Conservation (phyloP, 2,329 filamentous ascomycete genomes). For the Botrytis sinoallii region DNA sequence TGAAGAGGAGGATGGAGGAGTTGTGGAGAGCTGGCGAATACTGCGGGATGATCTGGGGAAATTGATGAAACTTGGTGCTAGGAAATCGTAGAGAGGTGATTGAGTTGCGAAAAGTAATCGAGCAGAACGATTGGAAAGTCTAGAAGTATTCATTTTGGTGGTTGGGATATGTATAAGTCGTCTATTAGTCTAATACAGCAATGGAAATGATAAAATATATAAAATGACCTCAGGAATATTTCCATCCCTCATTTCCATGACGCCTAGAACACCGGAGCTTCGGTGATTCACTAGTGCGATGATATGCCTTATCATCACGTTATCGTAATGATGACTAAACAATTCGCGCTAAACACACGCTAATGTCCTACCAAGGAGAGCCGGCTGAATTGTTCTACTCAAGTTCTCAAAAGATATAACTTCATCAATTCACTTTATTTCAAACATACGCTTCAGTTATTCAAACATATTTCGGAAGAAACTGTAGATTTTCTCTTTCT, state of each 20-base stretch:
- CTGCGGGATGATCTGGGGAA: constrained; percentile 23
- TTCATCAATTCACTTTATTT: neutral
- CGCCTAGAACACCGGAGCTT: constrained; percentile 2
- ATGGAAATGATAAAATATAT: neutral
- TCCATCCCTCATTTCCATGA: constrained; percentile 5
- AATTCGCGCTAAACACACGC: neutral
- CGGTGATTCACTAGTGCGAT: neutral
- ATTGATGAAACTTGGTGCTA: constrained; percentile 39
- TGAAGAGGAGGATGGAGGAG: constrained; percentile 13
- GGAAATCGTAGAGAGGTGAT: constrained; percentile 40
- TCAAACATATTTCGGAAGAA: neutral
- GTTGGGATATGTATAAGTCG: neutral
- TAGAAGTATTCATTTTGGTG: constrained; percentile 6
- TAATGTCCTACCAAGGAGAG: constrained; percentile 16
- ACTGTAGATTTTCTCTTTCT: neutral
- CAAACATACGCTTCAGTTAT: neutral
- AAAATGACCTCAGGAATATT: neutral
- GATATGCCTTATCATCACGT: neutral
- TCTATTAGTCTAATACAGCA: neutral
- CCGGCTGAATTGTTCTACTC: constrained; percentile 3
- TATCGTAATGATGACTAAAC: constrained; percentile 5
- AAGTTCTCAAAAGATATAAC: neutral
- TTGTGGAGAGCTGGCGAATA: constrained; percentile 29
- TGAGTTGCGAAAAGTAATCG: constrained; percentile 10
- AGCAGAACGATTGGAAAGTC: constrained; percentile 22